A percentile compares a stretch with the other conserved stretches of the same genome.
These are phyloP conservation scores for Kwoniella shivajii DNA, from an alignment of 1,284 basidiomycete genomes.

Conservation along the genomic window DNA sequence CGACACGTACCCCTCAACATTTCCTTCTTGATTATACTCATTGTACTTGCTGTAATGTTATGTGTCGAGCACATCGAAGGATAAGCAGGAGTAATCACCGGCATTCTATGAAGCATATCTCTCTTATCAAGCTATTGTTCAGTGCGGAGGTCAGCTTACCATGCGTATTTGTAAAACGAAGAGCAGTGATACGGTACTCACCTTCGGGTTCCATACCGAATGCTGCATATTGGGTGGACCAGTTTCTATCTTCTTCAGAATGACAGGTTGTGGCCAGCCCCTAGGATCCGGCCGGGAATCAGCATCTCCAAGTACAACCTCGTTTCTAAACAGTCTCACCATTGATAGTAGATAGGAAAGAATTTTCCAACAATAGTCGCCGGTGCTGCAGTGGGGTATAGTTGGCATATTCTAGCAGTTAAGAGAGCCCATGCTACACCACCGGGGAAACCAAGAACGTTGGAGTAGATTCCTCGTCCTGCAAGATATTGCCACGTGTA, in stretches of 20 bases:
- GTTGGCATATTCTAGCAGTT: constrained; percentile 96
- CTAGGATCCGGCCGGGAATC: too few relatives aligned
- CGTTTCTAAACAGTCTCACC: constrained; percentile 70
- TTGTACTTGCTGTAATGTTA: constrained; percentile 93
- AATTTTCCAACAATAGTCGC: constrained; percentile 95
- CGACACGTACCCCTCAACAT: constrained; percentile 76
- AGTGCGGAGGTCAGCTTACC: background rate
- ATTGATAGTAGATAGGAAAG: constrained; percentile 96
- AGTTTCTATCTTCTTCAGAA: constrained; percentile 94
- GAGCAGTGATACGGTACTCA: constrained; percentile 50
- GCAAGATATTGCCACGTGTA: background rate
- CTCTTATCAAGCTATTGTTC: constrained; percentile 76
- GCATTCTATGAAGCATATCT: constrained; percentile 95
- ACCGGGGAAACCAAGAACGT: constrained; percentile 96
- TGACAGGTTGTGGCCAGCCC: constrained; percentile 96
- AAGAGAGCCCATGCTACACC: constrained; percentile 99
- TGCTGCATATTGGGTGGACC: constrained; percentile 78
- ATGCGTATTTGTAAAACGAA: background rate
- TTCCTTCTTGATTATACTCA: constrained; percentile 95
- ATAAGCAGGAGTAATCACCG: constrained; percentile 99
- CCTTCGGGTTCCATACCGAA: constrained; percentile 97
- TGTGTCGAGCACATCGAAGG: constrained; percentile 99
- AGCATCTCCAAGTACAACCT: too few relatives aligned
- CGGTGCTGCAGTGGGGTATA: constrained; percentile 93
- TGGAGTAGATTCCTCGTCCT: constrained; percentile 96